Percentiles rank a stretch among this genome's conserved stretches.
phyloP scores from a whole-genome alignment of 495 filamentous ascomycete genomes.

The Penicillium silybi region DNA sequence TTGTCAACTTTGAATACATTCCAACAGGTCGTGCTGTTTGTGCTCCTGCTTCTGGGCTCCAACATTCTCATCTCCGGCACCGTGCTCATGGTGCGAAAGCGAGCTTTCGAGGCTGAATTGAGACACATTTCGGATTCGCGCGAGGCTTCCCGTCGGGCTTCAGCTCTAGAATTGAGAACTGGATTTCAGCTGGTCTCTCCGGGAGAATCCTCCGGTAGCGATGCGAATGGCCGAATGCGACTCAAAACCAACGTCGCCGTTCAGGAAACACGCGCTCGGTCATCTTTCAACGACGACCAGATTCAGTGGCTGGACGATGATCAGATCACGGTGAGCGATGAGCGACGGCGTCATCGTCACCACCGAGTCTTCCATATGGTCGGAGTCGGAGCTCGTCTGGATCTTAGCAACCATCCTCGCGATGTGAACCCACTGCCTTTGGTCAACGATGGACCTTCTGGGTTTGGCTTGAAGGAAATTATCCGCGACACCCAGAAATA shows the following conservation, averaged over 20 bases:
- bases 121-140: conserved; percentile 51
- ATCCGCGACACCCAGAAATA: conserved; percentile 33
- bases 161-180: conserved; percentile 7
- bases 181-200: not conserved
- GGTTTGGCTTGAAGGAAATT: conserved; percentile 23
- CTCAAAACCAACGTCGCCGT: not conserved
- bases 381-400: conserved; percentile 50
- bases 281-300: conserved; percentile 6
- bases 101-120: conserved; percentile 67
- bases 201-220: conserved; percentile 1
- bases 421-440: conserved; percentile 22
- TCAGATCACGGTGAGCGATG: conserved; percentile 31
- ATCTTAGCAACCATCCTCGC: conserved; percentile 38
- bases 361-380: conserved; percentile 48
- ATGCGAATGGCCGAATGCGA: not conserved
- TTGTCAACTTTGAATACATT: conserved; percentile 68
- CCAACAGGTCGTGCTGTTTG: conserved; percentile 73
- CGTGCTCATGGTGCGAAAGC: conserved; percentile 55
- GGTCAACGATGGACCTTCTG: conserved; percentile 9
- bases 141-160: conserved; percentile 10
- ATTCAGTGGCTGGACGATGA: conserved; percentile 27
- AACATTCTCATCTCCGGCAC: conserved; percentile 44
- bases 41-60: conserved; percentile 68
- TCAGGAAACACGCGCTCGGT: not conserved
- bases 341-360: conserved; percentile 18